A percentile compares a stretch with the other conserved stretches of the same genome.
phyloP scores from a whole-genome alignment of 1,284 basidiomycete genomes.

The Cryptococcus sp. region DNA sequence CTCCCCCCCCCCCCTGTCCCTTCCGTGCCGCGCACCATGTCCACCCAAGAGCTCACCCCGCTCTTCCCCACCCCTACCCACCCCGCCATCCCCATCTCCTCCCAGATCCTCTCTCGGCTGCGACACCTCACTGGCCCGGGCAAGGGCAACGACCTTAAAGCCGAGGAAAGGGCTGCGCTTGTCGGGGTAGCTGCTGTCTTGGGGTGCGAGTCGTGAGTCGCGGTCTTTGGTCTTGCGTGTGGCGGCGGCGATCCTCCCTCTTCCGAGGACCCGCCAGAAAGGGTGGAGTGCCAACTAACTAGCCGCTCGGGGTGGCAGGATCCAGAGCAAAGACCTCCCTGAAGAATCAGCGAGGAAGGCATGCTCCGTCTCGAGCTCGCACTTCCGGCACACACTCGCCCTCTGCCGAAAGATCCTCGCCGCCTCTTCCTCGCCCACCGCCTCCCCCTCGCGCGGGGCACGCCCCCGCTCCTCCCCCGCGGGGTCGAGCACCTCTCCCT shows the following conservation, averaged over 20 bases:
- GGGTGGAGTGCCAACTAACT: not conserved
- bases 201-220: constrained; percentile 45
- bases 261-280: not conserved
- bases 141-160: constrained; percentile 36
- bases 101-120: constrained; percentile 38
- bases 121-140: constrained; percentile 39
- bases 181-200: constrained; percentile 45
- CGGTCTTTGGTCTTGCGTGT: no score
- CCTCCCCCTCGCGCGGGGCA: no score
- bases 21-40: constrained; percentile 28
- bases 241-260: not conserved
- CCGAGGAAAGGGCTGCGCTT: constrained; percentile 43
- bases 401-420: constrained; percentile 27
- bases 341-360: constrained; percentile 39
- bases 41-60: constrained; percentile 26
- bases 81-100: constrained; percentile 39
- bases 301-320: constrained; percentile 16
- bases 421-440: no score
- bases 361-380: constrained; percentile 36
- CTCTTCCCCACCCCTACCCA: constrained; percentile 45
- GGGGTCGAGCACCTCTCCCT: not conserved
- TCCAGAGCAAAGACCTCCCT: constrained; percentile 39
- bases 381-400: constrained; percentile 36
- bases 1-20: not conserved
- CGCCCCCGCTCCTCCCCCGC: no score